Conservation (phyloP, 495 filamentous ascomycete species). For the Penicillium alfredii region DNA sequence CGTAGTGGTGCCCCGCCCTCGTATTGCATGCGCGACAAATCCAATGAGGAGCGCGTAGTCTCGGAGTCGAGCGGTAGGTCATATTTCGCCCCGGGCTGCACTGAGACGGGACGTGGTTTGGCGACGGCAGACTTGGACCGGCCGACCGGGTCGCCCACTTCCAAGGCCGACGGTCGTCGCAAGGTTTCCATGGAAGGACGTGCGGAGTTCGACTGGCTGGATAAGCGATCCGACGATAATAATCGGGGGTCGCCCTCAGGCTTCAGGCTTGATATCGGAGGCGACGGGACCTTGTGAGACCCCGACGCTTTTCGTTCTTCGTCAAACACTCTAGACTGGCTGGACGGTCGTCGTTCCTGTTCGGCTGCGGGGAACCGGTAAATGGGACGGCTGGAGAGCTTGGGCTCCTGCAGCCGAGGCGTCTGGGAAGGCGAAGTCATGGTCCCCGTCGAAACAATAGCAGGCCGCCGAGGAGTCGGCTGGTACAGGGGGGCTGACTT, state of each 20-base stretch:
- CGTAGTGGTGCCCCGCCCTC: conserved; percentile 35
- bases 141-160: conserved; percentile 50
- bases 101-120: conserved; percentile 63
- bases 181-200: conserved; percentile 74
- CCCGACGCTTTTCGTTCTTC: conserved; percentile 24
- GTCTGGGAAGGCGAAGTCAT: conserved; percentile 78
- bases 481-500: conserved; percentile 47
- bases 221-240: conserved; percentile 38
- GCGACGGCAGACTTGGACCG: conserved; percentile 61
- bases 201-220: conserved; percentile 58
- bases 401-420: conserved; percentile 42
- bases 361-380: conserved; percentile 57
- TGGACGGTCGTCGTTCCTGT: conserved; percentile 50
- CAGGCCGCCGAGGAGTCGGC: conserved; percentile 52
- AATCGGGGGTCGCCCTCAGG: conserved; percentile 47
- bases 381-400: conserved; percentile 44
- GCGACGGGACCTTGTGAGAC: conserved; percentile 28
- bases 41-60: conserved; percentile 34
- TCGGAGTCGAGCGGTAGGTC: conserved; percentile 67
- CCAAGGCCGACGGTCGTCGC: conserved; percentile 54
- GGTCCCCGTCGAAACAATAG: conserved; percentile 88
- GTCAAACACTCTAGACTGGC: conserved; percentile 40
- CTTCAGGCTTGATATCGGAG: conserved; percentile 23
- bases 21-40: conserved; percentile 31
- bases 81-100: conserved; percentile 71